Percentiles rank a stretch among this genome's conserved stretches.
phyloP scores from a whole-genome alignment of 495 filamentous ascomycete genomes.

The Penicillium flavigenum region DNA sequence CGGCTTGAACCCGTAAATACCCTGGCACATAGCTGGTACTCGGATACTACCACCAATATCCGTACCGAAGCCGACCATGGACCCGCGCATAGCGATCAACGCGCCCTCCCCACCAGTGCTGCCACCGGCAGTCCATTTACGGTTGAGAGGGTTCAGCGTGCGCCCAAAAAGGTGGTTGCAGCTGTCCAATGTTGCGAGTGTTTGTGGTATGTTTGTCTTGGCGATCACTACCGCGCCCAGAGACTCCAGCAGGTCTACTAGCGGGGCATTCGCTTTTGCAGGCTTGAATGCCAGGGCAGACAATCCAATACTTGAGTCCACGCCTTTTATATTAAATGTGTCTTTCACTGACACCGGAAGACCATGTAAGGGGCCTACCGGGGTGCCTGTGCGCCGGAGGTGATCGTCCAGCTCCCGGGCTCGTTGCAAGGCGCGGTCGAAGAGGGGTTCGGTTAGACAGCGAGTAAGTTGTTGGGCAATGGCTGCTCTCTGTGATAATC shows the following conservation, averaged over 20 bases:
- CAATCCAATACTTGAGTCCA: slow-evolving; percentile 60
- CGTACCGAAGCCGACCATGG: slow-evolving; percentile 65
- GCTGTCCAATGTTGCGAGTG: slow-evolving; percentile 42
- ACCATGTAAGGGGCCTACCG: slow-evolving; percentile 64
- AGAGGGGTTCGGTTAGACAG: slow-evolving; percentile 67
- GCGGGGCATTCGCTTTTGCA: slow-evolving; percentile 42
- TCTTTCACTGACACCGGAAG: slow-evolving; percentile 68
- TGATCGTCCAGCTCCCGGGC: slow-evolving; percentile 60
- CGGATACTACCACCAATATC: slow-evolving; percentile 64
- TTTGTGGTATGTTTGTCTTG: slow-evolving; percentile 67
- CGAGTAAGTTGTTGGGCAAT: slow-evolving; percentile 63
- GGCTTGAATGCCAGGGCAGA: slow-evolving; percentile 53
- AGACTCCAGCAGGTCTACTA: slow-evolving; percentile 40
- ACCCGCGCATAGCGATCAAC: slow-evolving; percentile 59
- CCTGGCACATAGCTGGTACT: slow-evolving; percentile 59
- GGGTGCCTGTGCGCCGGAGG: slow-evolving; percentile 45
- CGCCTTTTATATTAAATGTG: slow-evolving; percentile 59
- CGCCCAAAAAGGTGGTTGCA: slow-evolving; percentile 55
- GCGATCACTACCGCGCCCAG: slow-evolving; percentile 58
- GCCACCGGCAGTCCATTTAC: slow-evolving; percentile 56
- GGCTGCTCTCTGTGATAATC: slow-evolving; percentile 46
- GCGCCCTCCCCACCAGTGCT: slow-evolving; percentile 68
- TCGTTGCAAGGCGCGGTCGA: slow-evolving; percentile 56
- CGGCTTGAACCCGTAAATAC: slow-evolving; percentile 61
- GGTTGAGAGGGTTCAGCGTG: slow-evolving; percentile 63